phyloP scores from a whole-genome alignment of 768 basidiomycete species.

The Tricholoma hemisulphureum region DNA sequence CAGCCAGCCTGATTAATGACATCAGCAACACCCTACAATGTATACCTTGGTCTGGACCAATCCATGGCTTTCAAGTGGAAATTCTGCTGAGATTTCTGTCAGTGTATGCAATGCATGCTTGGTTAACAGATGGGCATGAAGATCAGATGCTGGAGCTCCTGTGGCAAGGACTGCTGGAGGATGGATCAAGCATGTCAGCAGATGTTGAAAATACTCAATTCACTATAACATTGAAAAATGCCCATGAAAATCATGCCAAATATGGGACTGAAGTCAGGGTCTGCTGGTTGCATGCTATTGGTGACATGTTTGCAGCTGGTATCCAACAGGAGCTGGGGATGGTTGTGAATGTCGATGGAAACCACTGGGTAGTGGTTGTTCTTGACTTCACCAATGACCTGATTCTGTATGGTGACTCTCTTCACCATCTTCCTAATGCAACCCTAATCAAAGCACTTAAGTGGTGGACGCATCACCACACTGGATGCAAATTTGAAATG shows the following conservation, averaged over 20 bases:
- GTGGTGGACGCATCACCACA: slow-evolving; percentile 7
- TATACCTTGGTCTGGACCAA: slow-evolving; percentile 13
- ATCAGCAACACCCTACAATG: not conserved
- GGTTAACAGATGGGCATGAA: slow-evolving; percentile 19
- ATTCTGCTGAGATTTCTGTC: slow-evolving; percentile 8
- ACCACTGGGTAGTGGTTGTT: not conserved
- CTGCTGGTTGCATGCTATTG: not conserved
- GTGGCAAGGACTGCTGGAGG: slow-evolving; percentile 1
- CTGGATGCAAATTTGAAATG: slow-evolving; percentile 5
- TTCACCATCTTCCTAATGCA: not conserved
- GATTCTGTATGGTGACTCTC: not conserved
- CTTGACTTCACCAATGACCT: not conserved
- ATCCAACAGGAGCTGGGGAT: not conserved
- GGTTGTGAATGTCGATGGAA: not conserved
- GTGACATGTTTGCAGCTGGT: not conserved
- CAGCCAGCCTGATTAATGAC: not conserved
- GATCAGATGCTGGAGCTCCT: slow-evolving; percentile 21
- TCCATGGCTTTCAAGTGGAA: slow-evolving; percentile 10
- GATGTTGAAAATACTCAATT: not conserved
- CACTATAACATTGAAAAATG: not conserved
- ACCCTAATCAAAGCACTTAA: not conserved
- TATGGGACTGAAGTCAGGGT: too few relatives aligned
- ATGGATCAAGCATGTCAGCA: not conserved
- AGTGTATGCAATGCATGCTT: slow-evolving; percentile 13
- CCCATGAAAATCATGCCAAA: not conserved